These are phyloP conservation scores for Nelumbo lutea DNA, from an alignment of 164 flowering plant genomes.

Conservation along the genomic window DNA sequence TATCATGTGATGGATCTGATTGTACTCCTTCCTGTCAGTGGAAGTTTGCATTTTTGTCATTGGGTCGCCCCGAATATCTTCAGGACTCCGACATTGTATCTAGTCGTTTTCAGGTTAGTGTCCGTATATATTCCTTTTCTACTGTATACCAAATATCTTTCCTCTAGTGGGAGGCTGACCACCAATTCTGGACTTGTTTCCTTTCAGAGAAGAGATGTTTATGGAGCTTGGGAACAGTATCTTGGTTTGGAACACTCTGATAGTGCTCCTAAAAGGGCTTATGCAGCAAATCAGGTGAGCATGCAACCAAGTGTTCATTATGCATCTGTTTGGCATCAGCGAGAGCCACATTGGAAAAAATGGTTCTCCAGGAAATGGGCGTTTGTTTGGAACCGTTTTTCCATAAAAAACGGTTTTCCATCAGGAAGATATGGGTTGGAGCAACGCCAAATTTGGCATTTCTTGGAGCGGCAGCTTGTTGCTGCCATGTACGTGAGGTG, in stretches of 20 bases:
- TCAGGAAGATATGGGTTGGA: too few relatives aligned
- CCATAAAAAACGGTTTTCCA: too few relatives aligned
- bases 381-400: too few relatives aligned
- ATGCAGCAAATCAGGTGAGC: constrained; percentile 75
- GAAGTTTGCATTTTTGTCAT: constrained; percentile 84
- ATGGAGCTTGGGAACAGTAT: constrained; percentile 99
- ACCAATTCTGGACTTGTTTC: neutral
- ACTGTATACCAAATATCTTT: neutral
- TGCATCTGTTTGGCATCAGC: too few relatives aligned
- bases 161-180: too few relatives aligned
- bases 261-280: constrained; percentile 82
- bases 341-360: too few relatives aligned
- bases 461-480: too few relatives aligned
- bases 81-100: constrained; percentile 73
- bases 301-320: neutral
- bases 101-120: constrained; percentile 77
- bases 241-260: constrained; percentile 94
- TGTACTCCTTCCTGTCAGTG: constrained; percentile 46
- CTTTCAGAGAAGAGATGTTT: constrained; percentile 81
- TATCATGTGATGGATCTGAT: neutral
- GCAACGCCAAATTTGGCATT: too few relatives aligned
- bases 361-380: too few relatives aligned
- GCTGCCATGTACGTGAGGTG: too few relatives aligned
- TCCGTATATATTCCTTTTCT: neutral
- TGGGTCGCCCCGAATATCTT: constrained; percentile 88